phyloP scores from a whole-genome alignment of 768 basidiomycete species.

The Asterophora parasitica region DNA sequence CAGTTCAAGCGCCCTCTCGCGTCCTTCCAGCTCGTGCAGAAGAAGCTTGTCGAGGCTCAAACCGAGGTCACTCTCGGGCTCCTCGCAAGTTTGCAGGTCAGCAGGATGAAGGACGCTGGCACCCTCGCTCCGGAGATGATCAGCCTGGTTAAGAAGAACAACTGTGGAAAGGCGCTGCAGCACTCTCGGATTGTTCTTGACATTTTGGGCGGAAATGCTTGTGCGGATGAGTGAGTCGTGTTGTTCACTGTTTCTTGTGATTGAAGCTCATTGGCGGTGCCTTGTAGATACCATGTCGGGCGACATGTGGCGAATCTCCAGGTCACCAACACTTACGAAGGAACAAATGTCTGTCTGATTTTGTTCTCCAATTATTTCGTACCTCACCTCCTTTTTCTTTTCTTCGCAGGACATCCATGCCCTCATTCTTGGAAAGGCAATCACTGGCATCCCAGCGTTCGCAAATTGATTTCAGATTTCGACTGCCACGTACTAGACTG shows the following conservation, averaged over 20 bases:
- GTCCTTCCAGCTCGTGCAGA: conserved; percentile 96
- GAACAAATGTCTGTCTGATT: conserved; percentile 48
- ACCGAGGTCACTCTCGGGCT: conserved; percentile 80
- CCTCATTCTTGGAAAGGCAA: conserved; percentile 90
- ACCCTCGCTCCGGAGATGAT: conserved; percentile 86
- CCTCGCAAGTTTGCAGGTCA: conserved; percentile 72
- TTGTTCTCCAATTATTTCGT: conserved; percentile 9
- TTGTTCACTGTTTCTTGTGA: background rate
- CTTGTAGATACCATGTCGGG: conserved; percentile 81
- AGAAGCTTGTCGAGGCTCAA: conserved; percentile 93
- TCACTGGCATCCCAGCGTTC: conserved; percentile 88
- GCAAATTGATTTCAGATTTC: conserved; percentile 36
- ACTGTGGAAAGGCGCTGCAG: conserved; percentile 88
- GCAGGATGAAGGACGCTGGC: conserved; percentile 79
- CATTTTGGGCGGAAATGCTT: conserved; percentile 92
- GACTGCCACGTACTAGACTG: too few relatives aligned
- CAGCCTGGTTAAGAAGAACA: conserved; percentile 92
- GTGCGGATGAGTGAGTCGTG: conserved; percentile 72
- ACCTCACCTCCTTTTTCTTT: conserved; percentile 10
- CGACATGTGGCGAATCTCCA: conserved; percentile 93
- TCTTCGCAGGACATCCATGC: conserved; percentile 78
- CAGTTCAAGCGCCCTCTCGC: conserved; percentile 90
- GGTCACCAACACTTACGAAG: conserved; percentile 94
- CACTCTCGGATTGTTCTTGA: conserved; percentile 81
- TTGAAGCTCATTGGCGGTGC: background rate